These are phyloP conservation scores for Thymus mandschuricus DNA, from an alignment of 257 asterid genomes.

Conservation along the genomic window DNA sequence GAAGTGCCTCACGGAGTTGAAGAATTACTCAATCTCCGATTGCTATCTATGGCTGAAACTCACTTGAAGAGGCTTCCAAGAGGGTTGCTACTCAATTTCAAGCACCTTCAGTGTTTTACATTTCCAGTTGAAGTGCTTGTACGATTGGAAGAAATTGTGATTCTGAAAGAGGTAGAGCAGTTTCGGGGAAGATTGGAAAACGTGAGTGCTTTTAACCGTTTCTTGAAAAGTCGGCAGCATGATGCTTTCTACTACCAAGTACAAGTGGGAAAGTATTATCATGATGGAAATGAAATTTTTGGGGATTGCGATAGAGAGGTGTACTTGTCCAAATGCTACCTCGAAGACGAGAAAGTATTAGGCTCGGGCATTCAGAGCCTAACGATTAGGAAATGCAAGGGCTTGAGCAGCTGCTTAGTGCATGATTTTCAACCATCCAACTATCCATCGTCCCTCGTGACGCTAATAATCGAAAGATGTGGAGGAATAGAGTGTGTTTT, in stretches of 20 bases:
- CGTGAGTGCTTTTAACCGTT: background rate
- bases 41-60: no score
- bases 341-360: no score
- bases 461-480: background rate
- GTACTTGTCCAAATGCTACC: no score
- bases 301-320: background rate
- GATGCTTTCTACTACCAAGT: background rate
- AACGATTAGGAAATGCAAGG: background rate
- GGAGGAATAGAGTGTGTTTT: background rate
- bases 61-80: no score
- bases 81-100: no score
- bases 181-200: background rate
- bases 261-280: background rate
- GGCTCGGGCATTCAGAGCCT: background rate
- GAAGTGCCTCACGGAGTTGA: no score
- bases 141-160: background rate
- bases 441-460: background rate
- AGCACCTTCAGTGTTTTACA: no score
- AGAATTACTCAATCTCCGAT: no score
- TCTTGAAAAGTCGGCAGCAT: background rate
- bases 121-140: no score
- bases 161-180: constrained; percentile 6
- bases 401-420: constrained; percentile 7
- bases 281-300: background rate
- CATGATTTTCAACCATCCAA: background rate